Percentiles rank a stretch among this genome's conserved stretches.
Conservation (phyloP, 345 rosid species). For the Salix purpurea region DNA sequence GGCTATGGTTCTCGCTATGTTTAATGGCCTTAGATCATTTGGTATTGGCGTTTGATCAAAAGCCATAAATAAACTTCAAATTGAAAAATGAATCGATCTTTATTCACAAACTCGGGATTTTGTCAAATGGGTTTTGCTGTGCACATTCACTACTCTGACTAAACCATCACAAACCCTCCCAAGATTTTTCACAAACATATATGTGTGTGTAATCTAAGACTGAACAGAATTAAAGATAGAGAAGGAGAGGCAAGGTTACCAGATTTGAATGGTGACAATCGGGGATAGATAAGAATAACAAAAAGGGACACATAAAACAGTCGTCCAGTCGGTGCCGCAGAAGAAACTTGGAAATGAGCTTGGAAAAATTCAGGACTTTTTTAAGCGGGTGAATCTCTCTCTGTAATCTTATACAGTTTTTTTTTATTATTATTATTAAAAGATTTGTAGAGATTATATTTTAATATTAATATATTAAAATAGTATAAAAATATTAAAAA, state of each 20-base stretch:
- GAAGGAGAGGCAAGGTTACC: slow-evolving; percentile 11
- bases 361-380: slow-evolving; percentile 17
- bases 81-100: not conserved
- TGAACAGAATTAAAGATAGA: not conserved
- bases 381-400: slow-evolving; percentile 9
- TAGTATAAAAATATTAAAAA: too few species aligned
- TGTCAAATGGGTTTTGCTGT: slow-evolving; percentile 5
- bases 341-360: not conserved
- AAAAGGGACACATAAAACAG: not conserved
- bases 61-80: slow-evolving; percentile 38
- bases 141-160: slow-evolving; percentile 4
- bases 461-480: too few species aligned
- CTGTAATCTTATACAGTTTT: not conserved
- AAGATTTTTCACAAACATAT: not conserved
- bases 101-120: slow-evolving; percentile 24
- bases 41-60: slow-evolving; percentile 53
- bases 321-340: slow-evolving; percentile 21
- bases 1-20: slow-evolving; percentile 28
- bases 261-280: slow-evolving; percentile 14
- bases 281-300: not conserved
- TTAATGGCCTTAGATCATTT: slow-evolving; percentile 43
- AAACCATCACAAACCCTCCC: slow-evolving; percentile 11
- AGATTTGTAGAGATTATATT: not conserved
- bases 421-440: not conserved
- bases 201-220: too few species aligned